phyloP scores from a whole-genome alignment of 2,329 filamentous ascomycete genomes.

The Botryosphaeria dothidea region DNA sequence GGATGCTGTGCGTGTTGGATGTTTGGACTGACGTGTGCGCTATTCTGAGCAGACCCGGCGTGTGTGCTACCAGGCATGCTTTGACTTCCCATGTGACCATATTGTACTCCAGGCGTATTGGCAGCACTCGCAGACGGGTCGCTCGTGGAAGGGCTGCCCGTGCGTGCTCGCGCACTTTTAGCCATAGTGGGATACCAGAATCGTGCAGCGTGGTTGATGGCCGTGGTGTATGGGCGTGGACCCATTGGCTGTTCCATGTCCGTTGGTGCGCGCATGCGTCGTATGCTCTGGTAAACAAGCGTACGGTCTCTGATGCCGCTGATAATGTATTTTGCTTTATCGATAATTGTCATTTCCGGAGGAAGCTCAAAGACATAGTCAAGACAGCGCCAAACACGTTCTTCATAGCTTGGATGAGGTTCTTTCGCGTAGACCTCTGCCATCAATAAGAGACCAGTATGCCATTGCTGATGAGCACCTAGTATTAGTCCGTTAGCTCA shows the following conservation, averaged over 20 bases:
- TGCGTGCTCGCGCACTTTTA: constrained; percentile 3
- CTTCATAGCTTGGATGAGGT: constrained; percentile 56
- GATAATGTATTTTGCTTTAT: constrained; percentile 64
- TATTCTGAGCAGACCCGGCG: neutral
- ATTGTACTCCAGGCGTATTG: neutral
- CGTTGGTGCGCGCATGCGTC: constrained; percentile 58
- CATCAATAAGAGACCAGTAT: constrained; percentile 67
- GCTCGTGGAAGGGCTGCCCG: neutral
- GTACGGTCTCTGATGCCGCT: constrained; percentile 64
- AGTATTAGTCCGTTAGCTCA: constrained; percentile 25
- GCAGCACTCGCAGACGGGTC: neutral
- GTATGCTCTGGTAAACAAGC: constrained; percentile 59
- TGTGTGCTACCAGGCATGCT: neutral
- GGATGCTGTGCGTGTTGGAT: neutral
- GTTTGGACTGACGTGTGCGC: constrained; percentile 7
- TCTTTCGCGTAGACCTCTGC: constrained; percentile 66
- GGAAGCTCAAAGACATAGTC: constrained; percentile 72
- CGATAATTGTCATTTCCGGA: constrained; percentile 49
- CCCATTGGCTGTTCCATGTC: constrained; percentile 36
- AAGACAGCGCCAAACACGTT: constrained; percentile 69
- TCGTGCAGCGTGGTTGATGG: constrained; percentile 9
- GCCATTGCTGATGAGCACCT: constrained; percentile 72
- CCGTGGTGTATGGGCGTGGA: constrained; percentile 13
- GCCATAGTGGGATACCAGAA: constrained; percentile 18
- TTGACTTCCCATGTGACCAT: neutral